Base-by-base conservation (phyloP, 352 stramenopile genomes). In the Phytophthora macrochlamydospora region DNA sequence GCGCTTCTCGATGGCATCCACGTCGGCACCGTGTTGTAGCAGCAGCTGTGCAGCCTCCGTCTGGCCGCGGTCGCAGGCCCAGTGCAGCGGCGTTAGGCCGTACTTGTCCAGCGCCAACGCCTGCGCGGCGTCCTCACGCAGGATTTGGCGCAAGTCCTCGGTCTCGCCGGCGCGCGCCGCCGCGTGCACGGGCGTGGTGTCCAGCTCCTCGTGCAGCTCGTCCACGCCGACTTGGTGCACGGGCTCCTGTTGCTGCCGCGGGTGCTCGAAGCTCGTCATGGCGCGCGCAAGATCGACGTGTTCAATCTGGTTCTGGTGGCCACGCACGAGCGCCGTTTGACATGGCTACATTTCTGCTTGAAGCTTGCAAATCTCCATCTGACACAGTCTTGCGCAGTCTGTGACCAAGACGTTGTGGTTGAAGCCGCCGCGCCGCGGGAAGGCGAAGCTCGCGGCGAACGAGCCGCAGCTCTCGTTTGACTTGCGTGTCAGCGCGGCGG, bases 51-150 rank as follows among this genome's bases (percentile, higher is more conserved):
- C 69, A 5, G 66, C 58, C 2, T 37, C 67, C 1, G 51, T 52
- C n/a, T 91, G 59, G 8, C 76, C 81, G 28, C 80, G 73, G 32
- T 93, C 85, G 31, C 79, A 81, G 8, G 83, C 79, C 85, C 85
- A 93, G 69, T 93, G 83, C 59, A 93, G 65, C 32, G 81, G 65
- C 35, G 83, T 91, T 59, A 93, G 73, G 1, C 71, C 71, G 66
- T 92, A 93, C 73, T 92, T 90, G 75, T 92, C 84, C 14, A 72
- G 64, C 55, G 68, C 58, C 40, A 65, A 7, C 35, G 75, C 65
- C 51, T 83, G 69, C 28, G 60, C 33, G 12, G 45, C 32, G 14
- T 87, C 73, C 2, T 69, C 64, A 2, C 54, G 58, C 51, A 83
- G 65, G 48, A 83, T 77, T 7, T 56, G 31, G 8, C 56, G 62